Evolutionary conservation across 108 stramenopile genomes (phyloP), one percentile per base, ranked within the genome.

Genomic region (Fistulifera pelliculosa): DNA sequence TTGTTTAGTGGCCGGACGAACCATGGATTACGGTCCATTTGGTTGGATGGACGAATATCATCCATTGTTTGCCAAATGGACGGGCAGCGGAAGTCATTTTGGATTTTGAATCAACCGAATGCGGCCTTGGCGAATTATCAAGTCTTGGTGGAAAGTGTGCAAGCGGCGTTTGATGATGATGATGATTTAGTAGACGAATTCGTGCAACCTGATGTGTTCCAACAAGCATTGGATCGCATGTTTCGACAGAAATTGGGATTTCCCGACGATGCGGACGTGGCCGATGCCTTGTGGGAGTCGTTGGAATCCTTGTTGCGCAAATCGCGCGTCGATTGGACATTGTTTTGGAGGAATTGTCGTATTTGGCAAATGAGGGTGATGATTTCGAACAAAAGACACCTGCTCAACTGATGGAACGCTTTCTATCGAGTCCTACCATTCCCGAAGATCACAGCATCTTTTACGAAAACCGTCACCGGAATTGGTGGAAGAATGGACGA

Each of bases 11-110:
- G 69, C 50, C n/a, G 86, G 86, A 0, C 41, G 73, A 27, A 93
- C 92, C 0, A 83, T 94, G 72, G 88, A 94, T 55, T 90, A 90
- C 56, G 93, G 93, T 3, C 93, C 93, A 11, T 94, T 83, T 64
- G 93, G 93, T 1, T 90, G 79, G 38, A 56, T 90, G 59, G 93
- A 94, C 41, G 62, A 64, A 10, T 76, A 75, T 55, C 70, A 81
- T 58, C 85, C 89, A 15, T 56, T 75, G n/a, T 73, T 79, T 54
- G 75, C 83, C 38, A 79, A 87, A 59, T 83, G 85, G 81, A 74
- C 83, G 24, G 58, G 74, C 38, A 53, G 69, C 19, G 76, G 75
- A n/a, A 61, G 68, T 24, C 80, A 90, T 40, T 90, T 85, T 63
- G 82, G 82, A 8, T 90, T 90, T 54, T 77, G 64, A 78, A 79